phyloP scores from a whole-genome alignment of 805 yeast species.

The Pichia scutulata region DNA sequence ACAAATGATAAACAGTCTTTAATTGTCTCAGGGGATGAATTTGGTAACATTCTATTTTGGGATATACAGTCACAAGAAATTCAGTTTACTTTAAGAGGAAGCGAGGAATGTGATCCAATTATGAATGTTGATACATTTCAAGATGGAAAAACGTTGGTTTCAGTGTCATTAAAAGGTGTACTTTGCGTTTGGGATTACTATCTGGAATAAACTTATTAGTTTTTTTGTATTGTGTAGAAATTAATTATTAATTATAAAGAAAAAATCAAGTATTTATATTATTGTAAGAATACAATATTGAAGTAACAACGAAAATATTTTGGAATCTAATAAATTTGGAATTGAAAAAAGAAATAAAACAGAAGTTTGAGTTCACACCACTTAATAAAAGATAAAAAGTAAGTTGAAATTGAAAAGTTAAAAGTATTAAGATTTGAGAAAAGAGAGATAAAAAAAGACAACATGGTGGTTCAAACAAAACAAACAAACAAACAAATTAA shows the following conservation, averaged over 20 bases:
- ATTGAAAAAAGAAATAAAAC: background rate
- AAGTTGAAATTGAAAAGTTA: background rate
- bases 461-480: background rate
- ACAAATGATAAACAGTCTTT: conserved; percentile 29
- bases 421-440: background rate
- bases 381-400: background rate
- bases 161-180: conserved; percentile 27
- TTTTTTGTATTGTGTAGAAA: background rate
- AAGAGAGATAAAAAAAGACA: background rate
- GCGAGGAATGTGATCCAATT: conserved; percentile 21
- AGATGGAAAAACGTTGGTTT: conserved; percentile 31
- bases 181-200: conserved; percentile 20
- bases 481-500: background rate
- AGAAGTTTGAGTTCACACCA: background rate
- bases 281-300: background rate
- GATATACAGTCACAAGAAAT: conserved; percentile 54
- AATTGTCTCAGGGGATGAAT: conserved; percentile 57
- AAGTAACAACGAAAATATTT: background rate
- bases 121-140: conserved; percentile 35
- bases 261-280: background rate
- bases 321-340: background rate
- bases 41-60: conserved; percentile 52
- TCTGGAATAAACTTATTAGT: background rate
- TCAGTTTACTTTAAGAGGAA: conserved; percentile 20
- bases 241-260: background rate